Evolutionary conservation across 352 stramenopile genomes (phyloP).

Genomic region (Pythium brassicae): DNA sequence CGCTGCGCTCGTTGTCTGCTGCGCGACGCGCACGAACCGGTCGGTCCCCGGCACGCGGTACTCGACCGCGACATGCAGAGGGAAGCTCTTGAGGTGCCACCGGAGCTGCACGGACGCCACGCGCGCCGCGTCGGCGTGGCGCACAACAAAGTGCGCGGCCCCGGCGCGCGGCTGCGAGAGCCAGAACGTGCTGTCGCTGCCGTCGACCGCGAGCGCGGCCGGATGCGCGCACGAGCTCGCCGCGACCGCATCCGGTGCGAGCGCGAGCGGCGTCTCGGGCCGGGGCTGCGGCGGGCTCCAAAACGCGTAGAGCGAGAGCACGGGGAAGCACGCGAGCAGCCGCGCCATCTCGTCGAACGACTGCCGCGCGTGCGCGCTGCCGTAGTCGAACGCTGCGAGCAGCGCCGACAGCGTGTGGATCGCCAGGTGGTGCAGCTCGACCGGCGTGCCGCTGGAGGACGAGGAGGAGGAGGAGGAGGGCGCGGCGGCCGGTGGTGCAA

Average conservation of each 20-base stretch:
- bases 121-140: slow-evolving; percentile 25
- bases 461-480: too few relatives aligned
- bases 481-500: too few relatives aligned
- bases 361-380: slow-evolving; percentile 31
- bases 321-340: slow-evolving; percentile 70
- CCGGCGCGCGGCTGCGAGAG: slow-evolving; percentile 62
- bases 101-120: slow-evolving; percentile 62
- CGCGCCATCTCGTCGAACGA: slow-evolving; percentile 76
- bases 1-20: slow-evolving; percentile 19
- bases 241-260: slow-evolving; percentile 43
- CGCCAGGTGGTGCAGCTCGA: slow-evolving; percentile 79
- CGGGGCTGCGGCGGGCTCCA: slow-evolving; percentile 73
- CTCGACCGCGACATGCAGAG: slow-evolving; percentile 51
- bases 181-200: slow-evolving; percentile 60
- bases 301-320: slow-evolving; percentile 79
- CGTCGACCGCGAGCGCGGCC: slow-evolving; percentile 53
- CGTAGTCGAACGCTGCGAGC: slow-evolving; percentile 70
- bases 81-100: slow-evolving; percentile 68
- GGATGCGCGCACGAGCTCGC: slow-evolving; percentile 53
- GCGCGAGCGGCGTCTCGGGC: slow-evolving; percentile 45
- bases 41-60: slow-evolving; percentile 35
- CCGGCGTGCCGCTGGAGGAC: slow-evolving; percentile 27
- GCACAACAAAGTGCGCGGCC: slow-evolving; percentile 45
- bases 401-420: slow-evolving; percentile 77
- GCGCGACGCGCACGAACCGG: slow-evolving; percentile 34